Evolutionary conservation across 305 asterid genomes (phyloP).

Genomic region (Vinca major): DNA sequence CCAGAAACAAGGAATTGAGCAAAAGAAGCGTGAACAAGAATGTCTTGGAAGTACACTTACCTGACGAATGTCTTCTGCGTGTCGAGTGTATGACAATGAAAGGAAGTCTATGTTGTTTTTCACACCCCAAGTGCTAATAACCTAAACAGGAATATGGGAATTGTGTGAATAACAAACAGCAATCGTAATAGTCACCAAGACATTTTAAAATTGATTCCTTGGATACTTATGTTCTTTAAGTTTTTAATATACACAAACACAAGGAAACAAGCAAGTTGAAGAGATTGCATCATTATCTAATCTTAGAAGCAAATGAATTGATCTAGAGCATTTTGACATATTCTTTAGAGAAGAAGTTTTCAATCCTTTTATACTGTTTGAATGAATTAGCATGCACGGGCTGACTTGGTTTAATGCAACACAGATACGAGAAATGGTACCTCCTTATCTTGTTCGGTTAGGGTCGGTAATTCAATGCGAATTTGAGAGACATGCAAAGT

Average conservation of each 20-base stretch:
- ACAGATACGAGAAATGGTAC: slow-evolving; percentile 22
- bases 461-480: slow-evolving; percentile 71
- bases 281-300: neutral
- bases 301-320: neutral
- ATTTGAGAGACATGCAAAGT: slow-evolving; percentile 67
- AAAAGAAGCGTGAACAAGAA: slow-evolving; percentile 1
- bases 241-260: neutral
- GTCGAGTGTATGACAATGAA: slow-evolving; percentile 69
- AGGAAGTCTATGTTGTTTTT: slow-evolving; percentile 75
- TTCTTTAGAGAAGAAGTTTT: neutral
- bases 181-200: neutral
- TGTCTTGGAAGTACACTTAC: slow-evolving; percentile 28
- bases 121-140: slow-evolving; percentile 74
- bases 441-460: slow-evolving; percentile 82
- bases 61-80: slow-evolving; percentile 71
- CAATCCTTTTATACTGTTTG: neutral
- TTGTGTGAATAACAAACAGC: slow-evolving; percentile 15
- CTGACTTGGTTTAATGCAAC: neutral
- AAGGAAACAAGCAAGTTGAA: slow-evolving; percentile 2
- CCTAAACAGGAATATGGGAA: slow-evolving; percentile 31
- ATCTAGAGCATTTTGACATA: neutral
- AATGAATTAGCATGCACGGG: neutral
- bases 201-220: neutral
- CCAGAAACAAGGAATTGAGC: neutral
- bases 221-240: too few species aligned